Base-by-base conservation (phyloP, 1,284 basidiomycete species). In the Trametes polyzona region DNA sequence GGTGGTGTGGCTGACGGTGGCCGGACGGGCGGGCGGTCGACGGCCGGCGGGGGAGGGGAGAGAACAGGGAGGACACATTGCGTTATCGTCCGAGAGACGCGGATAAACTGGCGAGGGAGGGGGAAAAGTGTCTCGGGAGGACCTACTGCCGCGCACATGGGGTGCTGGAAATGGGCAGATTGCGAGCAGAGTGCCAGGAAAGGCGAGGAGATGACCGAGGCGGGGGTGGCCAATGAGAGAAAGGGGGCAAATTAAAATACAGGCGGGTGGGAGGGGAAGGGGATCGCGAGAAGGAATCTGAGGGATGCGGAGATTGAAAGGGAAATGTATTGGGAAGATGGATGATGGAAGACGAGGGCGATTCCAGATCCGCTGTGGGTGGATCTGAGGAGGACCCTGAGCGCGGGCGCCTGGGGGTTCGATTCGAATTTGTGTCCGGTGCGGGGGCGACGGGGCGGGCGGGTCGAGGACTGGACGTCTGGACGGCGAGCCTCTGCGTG, bases 1-100 rank as follows among this genome's bases (percentile, higher is more conserved):
- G 32, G 35, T 1, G 17, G 17, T 30, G 4, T 12, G 26, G 14
- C n/a, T 12, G 35, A 44, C 24, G 39, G n/a, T 23, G 23, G 46
- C 30, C 21, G 33, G 42, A 27, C 3, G 46, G 10, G 19, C 40
- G 24, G 52, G 39, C 3, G 17, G 30, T 24, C 17, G 44, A 21
- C n/a, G n/a, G 35, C 26, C 23, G 52, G 46, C 19, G 52, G 37
- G 46, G 41, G 35, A 16, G 49, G 24, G 37, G 44, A 41, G 33
- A 19, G 39, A 49, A 36, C 19, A 24, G 39, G 12, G 52, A 42
- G 24, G 54, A 23, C 40, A 54, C 32, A 57, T 43, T 50, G 48
- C 56, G 64, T 55, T 58, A 66, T 61, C 59, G 61, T 66, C 65
- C 65, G 65, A 65, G 48, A 57, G 61, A 58, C 35, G 57, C 65